Conservation (phyloP, 2,329 filamentous ascomycete genomes). For the Byssoonygena ceratinophila region DNA sequence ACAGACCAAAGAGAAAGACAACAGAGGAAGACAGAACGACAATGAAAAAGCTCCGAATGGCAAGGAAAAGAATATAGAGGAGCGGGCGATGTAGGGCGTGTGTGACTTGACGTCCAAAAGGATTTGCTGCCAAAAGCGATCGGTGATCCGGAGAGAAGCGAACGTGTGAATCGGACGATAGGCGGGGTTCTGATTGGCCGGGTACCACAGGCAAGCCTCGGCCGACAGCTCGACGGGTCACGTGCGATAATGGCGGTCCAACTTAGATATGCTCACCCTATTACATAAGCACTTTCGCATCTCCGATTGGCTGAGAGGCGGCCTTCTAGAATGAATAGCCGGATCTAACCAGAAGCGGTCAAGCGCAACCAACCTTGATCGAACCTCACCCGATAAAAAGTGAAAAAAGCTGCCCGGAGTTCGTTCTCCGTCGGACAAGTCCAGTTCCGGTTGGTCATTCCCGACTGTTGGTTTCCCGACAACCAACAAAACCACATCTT, state of each 20-base stretch:
- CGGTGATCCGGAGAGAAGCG: neutral
- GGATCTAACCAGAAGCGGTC: neutral
- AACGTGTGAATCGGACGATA: neutral
- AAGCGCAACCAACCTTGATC: neutral
- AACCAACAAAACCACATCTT: neutral
- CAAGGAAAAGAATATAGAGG: neutral
- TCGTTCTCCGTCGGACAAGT: slow-evolving; percentile 6
- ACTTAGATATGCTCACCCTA: neutral
- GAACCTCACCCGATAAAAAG: neutral
- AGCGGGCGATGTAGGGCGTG: neutral
- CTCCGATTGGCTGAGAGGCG: neutral
- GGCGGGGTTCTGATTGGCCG: slow-evolving; percentile 6
- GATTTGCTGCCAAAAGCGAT: neutral
- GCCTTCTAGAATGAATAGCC: neutral
- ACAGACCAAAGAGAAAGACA: neutral
- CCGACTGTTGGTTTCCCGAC: neutral
- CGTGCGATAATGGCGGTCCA: neutral
- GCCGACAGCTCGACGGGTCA: slow-evolving; percentile 7
- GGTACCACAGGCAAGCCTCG: slow-evolving; percentile 9
- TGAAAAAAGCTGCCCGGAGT: neutral
- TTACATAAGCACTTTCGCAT: neutral
- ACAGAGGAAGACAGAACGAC: neutral
- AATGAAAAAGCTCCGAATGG: neutral
- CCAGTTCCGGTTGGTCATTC: neutral
- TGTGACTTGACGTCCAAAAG: neutral